These are phyloP conservation scores for Pestalotiopsis sp. DNA, from an alignment of 2,329 filamentous ascomycete genomes.

Conservation along the genomic window DNA sequence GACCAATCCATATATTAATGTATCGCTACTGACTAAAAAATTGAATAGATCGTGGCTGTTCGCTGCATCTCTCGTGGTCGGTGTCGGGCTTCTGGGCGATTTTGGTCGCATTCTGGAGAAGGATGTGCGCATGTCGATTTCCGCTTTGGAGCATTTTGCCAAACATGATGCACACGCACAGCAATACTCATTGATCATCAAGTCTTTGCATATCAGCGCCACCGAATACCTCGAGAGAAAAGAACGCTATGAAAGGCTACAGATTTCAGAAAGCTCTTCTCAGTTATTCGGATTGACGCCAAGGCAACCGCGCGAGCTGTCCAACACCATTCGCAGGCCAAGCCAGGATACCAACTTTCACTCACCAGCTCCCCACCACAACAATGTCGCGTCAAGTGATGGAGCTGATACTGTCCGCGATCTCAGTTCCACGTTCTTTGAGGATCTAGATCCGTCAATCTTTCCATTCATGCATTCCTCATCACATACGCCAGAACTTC, in stretches of 20 bases:
- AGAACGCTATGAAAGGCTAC: conserved; percentile 46
- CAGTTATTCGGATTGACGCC: conserved; percentile 52
- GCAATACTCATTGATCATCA: conserved; percentile 54
- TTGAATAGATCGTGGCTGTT: conserved; percentile 51
- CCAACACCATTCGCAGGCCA: not conserved
- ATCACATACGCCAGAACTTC: conserved; percentile 34
- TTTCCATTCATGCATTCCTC: conserved; percentile 19
- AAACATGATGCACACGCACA: conserved; percentile 48
- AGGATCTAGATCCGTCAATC: conserved; percentile 22
- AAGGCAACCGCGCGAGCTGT: conserved; percentile 17
- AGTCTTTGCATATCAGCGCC: conserved; percentile 47
- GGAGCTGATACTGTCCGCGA: not conserved
- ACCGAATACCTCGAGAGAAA: conserved; percentile 47
- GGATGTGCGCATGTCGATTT: conserved; percentile 47
- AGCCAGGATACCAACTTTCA: conserved; percentile 5
- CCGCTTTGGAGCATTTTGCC: conserved; percentile 49
- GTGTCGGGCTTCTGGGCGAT: conserved; percentile 49
- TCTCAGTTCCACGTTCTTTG: conserved; percentile 10
- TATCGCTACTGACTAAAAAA: not conserved
- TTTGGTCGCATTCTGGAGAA: conserved; percentile 55
- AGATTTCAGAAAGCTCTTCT: conserved; percentile 50
- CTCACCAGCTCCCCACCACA: not conserved
- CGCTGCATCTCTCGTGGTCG: conserved; percentile 51
- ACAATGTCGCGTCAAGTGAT: not conserved
- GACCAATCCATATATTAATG: not conserved